Evolutionary conservation across 768 basidiomycete species (phyloP), one percentile per base, ranked within the genome.

Genomic region (Collybiopsis confluens): DNA sequence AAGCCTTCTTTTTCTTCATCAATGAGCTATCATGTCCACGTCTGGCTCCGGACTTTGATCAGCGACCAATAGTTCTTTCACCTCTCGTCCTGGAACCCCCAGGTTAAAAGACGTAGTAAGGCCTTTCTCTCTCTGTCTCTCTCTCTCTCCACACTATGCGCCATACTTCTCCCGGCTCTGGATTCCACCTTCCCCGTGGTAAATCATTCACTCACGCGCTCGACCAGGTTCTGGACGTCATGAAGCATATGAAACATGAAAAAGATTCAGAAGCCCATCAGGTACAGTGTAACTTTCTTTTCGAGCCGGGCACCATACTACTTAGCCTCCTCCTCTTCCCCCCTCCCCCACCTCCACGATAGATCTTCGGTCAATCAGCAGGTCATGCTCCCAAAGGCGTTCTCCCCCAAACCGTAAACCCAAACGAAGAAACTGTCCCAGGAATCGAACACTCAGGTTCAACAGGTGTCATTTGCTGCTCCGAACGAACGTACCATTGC

Each of bases 241-340:
- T 89, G 67, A 84, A 78, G 59, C 79, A 81, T 54, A 77, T 79
- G 70, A 85, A 76, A 60, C 80, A 87, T 52, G 92, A 94, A 65
- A 81, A 85, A 57, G 88, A 93, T 50, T 93, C 92, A 1, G 90
- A 93, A 69, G 92, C 92, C 8, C 92, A 95, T 67, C 83, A 85
- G 75, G 91, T 88, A 61, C 51, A 55, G 57, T 28, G 1, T 43
- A 23, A 7, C 44, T 13, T 10, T 49, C 37, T 24, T 6, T 26
- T n/a, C 7, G 7, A n/a, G n/a, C n/a, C n/a, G n/a, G n/a, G n/a
- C n/a, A n/a, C n/a, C n/a, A n/a, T n/a, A n/a, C n/a, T n/a, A n/a
- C n/a, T n/a, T n/a, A n/a, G n/a, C n/a, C n/a, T n/a, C n/a, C n/a
- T n/a, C n/a, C 11, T 16, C 15, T 16, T 20, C 15, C 24, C 26